phyloP scores from a whole-genome alignment of 257 asterid genomes.

The Solanum gandarillasii region DNA sequence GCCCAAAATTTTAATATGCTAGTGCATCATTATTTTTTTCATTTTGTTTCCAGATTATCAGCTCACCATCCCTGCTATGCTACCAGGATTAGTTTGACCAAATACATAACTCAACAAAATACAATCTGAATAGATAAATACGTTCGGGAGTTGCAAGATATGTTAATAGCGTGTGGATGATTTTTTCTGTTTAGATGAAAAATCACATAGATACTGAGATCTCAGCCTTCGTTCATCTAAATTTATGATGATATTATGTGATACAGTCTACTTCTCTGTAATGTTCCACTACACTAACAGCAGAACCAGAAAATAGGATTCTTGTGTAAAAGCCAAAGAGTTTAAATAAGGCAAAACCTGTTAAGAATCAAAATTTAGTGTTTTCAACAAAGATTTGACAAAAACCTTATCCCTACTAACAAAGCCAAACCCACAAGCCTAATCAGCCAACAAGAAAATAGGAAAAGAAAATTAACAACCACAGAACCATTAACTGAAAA shows the following conservation, averaged over 20 bases:
- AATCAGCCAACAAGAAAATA: neutral
- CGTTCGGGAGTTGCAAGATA: neutral
- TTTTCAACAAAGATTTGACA: neutral
- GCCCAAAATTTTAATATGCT: neutral
- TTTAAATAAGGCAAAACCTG: neutral
- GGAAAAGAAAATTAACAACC: neutral
- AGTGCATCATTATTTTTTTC: neutral
- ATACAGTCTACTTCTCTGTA: neutral
- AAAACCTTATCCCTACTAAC: neutral
- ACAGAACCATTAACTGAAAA: neutral
- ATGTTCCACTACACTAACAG: neutral
- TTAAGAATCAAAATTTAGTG: neutral
- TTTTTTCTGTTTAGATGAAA: neutral
- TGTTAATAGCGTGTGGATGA: neutral
- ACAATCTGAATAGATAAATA: neutral
- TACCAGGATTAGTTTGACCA: neutral
- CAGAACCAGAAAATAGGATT: neutral
- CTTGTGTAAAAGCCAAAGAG: neutral
- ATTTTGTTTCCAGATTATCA: neutral
- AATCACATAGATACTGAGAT: neutral
- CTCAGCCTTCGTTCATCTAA: neutral
- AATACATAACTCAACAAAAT: neutral
- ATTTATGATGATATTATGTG: neutral
- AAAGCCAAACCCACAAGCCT: neutral
- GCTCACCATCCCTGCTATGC: neutral